Conservation (phyloP, 495 filamentous ascomycete genomes). For the Aspergillus asperescens region DNA sequence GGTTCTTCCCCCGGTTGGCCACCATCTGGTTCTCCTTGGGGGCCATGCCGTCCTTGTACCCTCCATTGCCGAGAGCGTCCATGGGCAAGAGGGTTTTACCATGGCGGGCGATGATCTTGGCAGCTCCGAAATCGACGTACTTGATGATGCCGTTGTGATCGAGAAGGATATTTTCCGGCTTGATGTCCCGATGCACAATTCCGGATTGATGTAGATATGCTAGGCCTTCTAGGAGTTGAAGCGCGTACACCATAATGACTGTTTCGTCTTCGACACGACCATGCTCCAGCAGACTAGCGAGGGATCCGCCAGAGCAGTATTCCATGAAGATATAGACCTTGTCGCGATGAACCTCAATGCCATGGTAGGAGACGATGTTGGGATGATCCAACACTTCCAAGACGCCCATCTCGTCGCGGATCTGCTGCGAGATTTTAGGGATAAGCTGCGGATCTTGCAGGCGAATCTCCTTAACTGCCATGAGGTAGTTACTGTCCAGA, state of each 20-base stretch:
- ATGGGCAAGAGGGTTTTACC: constrained; percentile 75
- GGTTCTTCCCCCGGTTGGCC: constrained; percentile 51
- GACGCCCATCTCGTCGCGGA: constrained; percentile 95
- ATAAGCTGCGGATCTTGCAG: constrained; percentile 95
- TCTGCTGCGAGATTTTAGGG: constrained; percentile 85
- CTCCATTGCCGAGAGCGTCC: constrained; percentile 46
- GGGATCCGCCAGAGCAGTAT: constrained; percentile 90
- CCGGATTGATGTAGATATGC: constrained; percentile 86
- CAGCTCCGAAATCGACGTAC: constrained; percentile 97
- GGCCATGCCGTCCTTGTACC: constrained; percentile 26
- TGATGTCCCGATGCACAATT: constrained; percentile 96
- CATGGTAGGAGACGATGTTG: constrained; percentile 95
- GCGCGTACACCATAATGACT: constrained; percentile 94
- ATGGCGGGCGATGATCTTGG: constrained; percentile 92
- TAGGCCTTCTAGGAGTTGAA: constrained; percentile 92
- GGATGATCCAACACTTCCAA: constrained; percentile 93
- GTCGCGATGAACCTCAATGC: constrained; percentile 95
- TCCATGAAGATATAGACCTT: constrained; percentile 99
- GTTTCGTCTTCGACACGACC: constrained; percentile 97
- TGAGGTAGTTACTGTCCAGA: constrained; percentile 86
- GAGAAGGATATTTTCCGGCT: constrained; percentile 96
- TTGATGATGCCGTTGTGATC: constrained; percentile 98
- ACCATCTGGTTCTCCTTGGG: constrained; percentile 30
- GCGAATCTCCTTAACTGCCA: constrained; percentile 98
- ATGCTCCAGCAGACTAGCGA: constrained; percentile 88